These are phyloP conservation scores for Aspergillaceae sp. DNA, from an alignment of 2,329 filamentous ascomycete genomes.

Conservation along the genomic window DNA sequence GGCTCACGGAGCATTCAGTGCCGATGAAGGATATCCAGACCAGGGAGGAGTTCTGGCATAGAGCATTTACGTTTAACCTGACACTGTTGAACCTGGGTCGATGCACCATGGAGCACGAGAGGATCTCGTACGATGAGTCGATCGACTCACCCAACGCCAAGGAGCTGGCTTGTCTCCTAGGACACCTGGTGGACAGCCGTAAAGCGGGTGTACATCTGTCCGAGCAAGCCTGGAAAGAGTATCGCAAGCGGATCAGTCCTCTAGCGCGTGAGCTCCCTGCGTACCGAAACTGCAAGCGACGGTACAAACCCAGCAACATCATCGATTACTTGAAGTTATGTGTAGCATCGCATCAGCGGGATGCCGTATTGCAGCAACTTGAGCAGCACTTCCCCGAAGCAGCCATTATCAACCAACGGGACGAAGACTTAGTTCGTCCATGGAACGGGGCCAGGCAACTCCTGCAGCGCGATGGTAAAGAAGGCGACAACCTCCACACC, in stretches of 20 bases:
- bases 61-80: slow-evolving; percentile 42
- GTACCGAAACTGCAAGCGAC: slow-evolving; percentile 24
- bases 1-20: slow-evolving; percentile 38
- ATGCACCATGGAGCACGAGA: slow-evolving; percentile 45
- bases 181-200: slow-evolving; percentile 38
- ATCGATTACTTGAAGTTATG: slow-evolving; percentile 39
- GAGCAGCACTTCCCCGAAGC: slow-evolving; percentile 17
- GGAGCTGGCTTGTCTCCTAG: slow-evolving; percentile 34
- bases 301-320: slow-evolving; percentile 27
- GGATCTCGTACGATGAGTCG: slow-evolving; percentile 45
- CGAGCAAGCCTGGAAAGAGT: slow-evolving; percentile 30
- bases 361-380: slow-evolving; percentile 24
- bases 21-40: slow-evolving; percentile 34
- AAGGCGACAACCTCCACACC: slow-evolving; percentile 9
- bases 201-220: slow-evolving; percentile 38
- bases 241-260: slow-evolving; percentile 27
- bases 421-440: slow-evolving; percentile 27
- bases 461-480: slow-evolving; percentile 11
- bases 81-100: slow-evolving; percentile 42
- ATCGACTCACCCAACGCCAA: slow-evolving; percentile 27
- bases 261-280: slow-evolving; percentile 24
- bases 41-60: slow-evolving; percentile 33
- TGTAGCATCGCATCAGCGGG: slow-evolving; percentile 25
- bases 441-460: slow-evolving; percentile 20
- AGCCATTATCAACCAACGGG: slow-evolving; percentile 11